Evolutionary conservation across 2,329 filamentous ascomycete species (phyloP).

Genomic region (Periconia macrospinosa): DNA sequence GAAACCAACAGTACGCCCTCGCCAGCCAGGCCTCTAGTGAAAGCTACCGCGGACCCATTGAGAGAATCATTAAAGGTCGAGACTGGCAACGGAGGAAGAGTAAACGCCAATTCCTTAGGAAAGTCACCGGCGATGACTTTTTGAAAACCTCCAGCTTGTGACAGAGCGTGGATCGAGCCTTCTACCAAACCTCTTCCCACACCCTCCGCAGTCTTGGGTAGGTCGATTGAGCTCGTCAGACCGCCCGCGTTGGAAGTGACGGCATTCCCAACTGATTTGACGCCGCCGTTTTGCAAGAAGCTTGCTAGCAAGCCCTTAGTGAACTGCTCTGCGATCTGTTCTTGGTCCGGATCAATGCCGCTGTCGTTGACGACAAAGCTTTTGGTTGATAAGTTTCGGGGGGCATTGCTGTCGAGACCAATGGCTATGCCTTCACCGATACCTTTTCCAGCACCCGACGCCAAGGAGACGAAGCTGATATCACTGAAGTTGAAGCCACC

Average conservation of each 20-base stretch:
- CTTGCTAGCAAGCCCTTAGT: slow-evolving; percentile 23
- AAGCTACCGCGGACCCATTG: slow-evolving; percentile 27
- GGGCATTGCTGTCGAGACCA: slow-evolving; percentile 19
- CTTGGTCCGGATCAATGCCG: slow-evolving; percentile 10
- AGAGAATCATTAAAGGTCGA: slow-evolving; percentile 29
- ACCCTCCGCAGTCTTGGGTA: slow-evolving; percentile 28
- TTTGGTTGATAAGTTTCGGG: slow-evolving; percentile 1
- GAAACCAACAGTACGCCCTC: slow-evolving; percentile 28
- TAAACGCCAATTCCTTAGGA: slow-evolving; percentile 18
- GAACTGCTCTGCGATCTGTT: slow-evolving; percentile 19
- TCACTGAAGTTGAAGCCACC: slow-evolving; percentile 12
- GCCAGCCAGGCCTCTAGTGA: slow-evolving; percentile 26
- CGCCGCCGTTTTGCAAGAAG: slow-evolving; percentile 27
- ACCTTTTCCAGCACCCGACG: slow-evolving; percentile 31
- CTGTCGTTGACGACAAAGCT: slow-evolving; percentile 4
- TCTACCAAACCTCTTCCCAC: slow-evolving; percentile 30
- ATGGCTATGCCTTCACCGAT: slow-evolving; percentile 28
- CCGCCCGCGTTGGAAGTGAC: slow-evolving; percentile 9
- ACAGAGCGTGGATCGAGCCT: slow-evolving; percentile 25
- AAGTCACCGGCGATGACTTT: slow-evolving; percentile 30
- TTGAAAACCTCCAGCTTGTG: slow-evolving; percentile 27
- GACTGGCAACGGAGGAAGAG: slow-evolving; percentile 19
- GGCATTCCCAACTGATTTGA: slow-evolving; percentile 3
- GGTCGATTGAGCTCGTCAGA: slow-evolving; percentile 10
- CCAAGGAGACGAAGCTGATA: slow-evolving; percentile 20